Evolutionary conservation across 148 eudicot species (phyloP), one percentile per base, ranked within the genome.

Genomic region (Heliamphora exappendiculata): DNA sequence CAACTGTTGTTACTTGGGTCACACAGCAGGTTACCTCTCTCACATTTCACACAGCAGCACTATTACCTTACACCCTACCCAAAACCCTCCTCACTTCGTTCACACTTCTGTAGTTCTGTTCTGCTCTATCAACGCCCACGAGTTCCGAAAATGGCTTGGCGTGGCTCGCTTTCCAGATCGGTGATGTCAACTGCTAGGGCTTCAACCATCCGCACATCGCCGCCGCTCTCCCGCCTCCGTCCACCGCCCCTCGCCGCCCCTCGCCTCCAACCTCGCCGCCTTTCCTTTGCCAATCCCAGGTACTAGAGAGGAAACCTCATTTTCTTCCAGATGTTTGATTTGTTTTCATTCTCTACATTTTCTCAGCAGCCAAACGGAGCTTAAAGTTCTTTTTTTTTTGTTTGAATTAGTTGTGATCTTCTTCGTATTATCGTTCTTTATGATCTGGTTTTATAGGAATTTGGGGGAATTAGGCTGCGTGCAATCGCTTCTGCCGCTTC

Each of bases 401-500:
- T 66, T 53, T 49, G 49, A 49, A 36, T 72, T 67, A 49, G 57
- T 14, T 24, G 34, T 69, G 31, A 34, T 5, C 5, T 62, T 66
- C 11, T 28, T 42, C 51, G 13, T 22, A 5, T 72, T 20, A 6
- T 28, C 6, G 22, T 73, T 13, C 22, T 28, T 26, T 72, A 9
- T 9, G 4, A 20, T 57, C 53, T 78, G 41, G 73, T 37, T 73
- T 28, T 53, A 67, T 79, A 94, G 98, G 87, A 92, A 83, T 66
- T 74, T 89, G 76, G 91, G 89, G 55, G 95, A 84, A 79, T 75
- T 94, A 26, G 97, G 97, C 36, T 89, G 88, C 53, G 74, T 84
- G 1, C 90, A 92, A 72, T 94, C 98, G 24, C 74, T 94, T 59
- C 53, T 94, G 76, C 96, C 97, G 39, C 86, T n/a, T n/a, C n/a